Base-by-base conservation (phyloP, 148 eudicot genomes). In the Arctostaphylos glauca region DNA sequence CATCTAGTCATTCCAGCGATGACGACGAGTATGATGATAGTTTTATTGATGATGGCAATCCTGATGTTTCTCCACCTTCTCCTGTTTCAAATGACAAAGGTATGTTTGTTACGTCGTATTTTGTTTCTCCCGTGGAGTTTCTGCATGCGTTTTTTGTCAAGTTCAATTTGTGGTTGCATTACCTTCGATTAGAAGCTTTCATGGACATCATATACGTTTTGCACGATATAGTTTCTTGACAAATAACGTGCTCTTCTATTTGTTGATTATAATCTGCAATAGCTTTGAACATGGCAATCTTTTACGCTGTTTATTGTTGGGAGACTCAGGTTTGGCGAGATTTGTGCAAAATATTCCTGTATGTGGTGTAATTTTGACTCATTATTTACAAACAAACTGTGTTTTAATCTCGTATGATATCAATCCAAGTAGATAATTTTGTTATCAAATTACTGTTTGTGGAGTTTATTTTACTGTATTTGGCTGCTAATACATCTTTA, bases 11-110 rank as follows among this genome's bases (percentile, higher is more conserved):
- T 67, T 3, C 50, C 46, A 81, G 86, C 77, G 92, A 87, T 53
- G 98, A 94, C 44, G 98, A 94, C 62, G 84, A 89, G n/a, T 94
- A 96, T 83, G 97, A 93, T 15, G 95, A 92, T 87, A 96, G 99
- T 81, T 96, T 96, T 86, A 96, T 96, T 74, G 84, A 94, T 84
- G 99, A 94, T 70, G 87, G 74, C 77, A 88, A 90, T 49, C 86
- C 83, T 55, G 83, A 88, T 85, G 86, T 60, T 60, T 62, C 47
- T 55, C 53, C 92, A 66, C 85, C 92, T 58, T 90, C 93, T 15
- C 91, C 91, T 62, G 83, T 84, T 72, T 78, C 92, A 54, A 87
- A 84, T 82, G 80, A 77, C 60, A 73, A 78, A 85, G 91, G 98
- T 94, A 87, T 82, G 82, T 80, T 83, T 60, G 6, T 1, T 18